phyloP scores from a whole-genome alignment of 2,329 filamentous ascomycete genomes.

The Pestalotiopsis sp. region DNA sequence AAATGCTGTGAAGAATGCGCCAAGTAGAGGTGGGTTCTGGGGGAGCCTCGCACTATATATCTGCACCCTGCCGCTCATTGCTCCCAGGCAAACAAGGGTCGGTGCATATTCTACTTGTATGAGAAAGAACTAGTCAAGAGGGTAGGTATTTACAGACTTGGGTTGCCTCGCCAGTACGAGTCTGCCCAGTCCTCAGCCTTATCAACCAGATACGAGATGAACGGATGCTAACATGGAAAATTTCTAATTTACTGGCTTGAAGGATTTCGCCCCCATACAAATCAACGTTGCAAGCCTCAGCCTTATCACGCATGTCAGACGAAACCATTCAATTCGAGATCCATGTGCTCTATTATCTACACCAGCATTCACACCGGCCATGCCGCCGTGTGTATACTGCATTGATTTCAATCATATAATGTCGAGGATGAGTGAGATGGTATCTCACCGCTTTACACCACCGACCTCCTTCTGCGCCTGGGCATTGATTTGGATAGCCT shows the following conservation, averaged over 20 bases:
- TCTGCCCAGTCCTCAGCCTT: not conserved
- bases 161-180: not conserved
- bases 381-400: too few species aligned
- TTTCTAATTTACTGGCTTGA: too few species aligned
- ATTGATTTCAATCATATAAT: too few species aligned
- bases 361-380: too few species aligned
- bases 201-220: not conserved
- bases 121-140: not conserved
- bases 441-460: slow-evolving; percentile 4
- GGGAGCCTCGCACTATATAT: not conserved
- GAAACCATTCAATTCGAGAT: too few species aligned
- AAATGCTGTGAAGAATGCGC: not conserved
- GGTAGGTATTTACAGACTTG: not conserved
- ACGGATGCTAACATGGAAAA: too few species aligned
- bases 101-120: not conserved
- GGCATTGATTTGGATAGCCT: slow-evolving; percentile 61
- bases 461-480: slow-evolving; percentile 51
- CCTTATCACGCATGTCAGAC: too few species aligned
- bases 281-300: too few species aligned
- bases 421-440: too few species aligned
- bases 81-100: not conserved
- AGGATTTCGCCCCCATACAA: too few species aligned
- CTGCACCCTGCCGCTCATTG: not conserved
- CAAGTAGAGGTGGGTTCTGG: not conserved
- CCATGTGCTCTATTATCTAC: too few species aligned